Evolutionary conservation across 2,329 filamentous ascomycete species (phyloP).

Genomic region (Whalleya microplaca): DNA sequence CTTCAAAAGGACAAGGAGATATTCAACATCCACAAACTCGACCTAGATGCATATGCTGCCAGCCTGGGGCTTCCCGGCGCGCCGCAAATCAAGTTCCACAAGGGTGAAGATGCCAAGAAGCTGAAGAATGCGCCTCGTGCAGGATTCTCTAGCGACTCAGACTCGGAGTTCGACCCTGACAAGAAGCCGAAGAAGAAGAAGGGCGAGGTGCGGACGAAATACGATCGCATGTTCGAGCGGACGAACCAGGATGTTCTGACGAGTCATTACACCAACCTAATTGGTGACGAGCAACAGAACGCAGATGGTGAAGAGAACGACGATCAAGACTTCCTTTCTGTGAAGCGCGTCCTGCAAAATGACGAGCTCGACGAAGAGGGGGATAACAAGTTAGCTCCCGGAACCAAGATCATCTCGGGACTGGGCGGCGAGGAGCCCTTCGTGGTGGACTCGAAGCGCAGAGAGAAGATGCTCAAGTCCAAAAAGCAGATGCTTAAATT

Average conservation of each 20-base stretch:
- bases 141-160: constrained; percentile 65
- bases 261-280: constrained; percentile 89
- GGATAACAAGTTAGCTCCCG: constrained; percentile 46
- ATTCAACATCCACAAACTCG: constrained; percentile 81
- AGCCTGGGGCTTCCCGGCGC: constrained; percentile 89
- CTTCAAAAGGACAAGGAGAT: constrained; percentile 90
- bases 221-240: constrained; percentile 97
- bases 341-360: constrained; percentile 84
- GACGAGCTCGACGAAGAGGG: constrained; percentile 61
- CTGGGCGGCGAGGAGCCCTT: constrained; percentile 73
- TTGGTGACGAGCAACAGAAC: constrained; percentile 61
- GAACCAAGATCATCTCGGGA: constrained; percentile 65
- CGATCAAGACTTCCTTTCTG: constrained; percentile 81
- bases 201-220: constrained; percentile 83
- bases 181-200: constrained; percentile 64
- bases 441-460: constrained; percentile 89
- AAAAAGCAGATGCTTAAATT: constrained; percentile 94
- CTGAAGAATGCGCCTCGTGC: constrained; percentile 83
- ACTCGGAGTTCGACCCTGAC: constrained; percentile 59
- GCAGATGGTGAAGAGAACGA: constrained; percentile 52
- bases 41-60: constrained; percentile 82
- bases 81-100: constrained; percentile 90
- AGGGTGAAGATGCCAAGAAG: constrained; percentile 84
- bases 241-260: constrained; percentile 95
- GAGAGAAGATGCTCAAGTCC: constrained; percentile 91